A percentile compares a stretch with the other conserved stretches of the same genome.
Conservation (phyloP, 805 yeast species). For the Metschnikowia santaceciliae region DNA sequence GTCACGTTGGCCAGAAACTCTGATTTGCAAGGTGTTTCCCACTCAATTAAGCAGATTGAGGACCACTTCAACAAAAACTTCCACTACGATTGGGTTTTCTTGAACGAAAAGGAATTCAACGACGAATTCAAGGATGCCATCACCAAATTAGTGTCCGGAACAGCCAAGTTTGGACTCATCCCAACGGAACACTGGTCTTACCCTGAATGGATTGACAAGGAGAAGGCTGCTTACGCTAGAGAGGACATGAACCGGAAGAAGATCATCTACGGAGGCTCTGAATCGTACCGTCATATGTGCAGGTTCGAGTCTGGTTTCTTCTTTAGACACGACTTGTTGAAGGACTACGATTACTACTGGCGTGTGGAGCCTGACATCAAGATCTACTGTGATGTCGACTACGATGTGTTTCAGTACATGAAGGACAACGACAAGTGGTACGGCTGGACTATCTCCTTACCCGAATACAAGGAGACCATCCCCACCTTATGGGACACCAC, state of each 20-base stretch:
- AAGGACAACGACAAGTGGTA: conserved; percentile 19
- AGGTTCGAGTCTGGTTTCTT: conserved; percentile 22
- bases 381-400: conserved; percentile 23
- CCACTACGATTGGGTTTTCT: conserved; percentile 26
- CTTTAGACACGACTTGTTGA: conserved; percentile 19
- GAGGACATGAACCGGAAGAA: conserved; percentile 20
- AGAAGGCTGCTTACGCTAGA: conserved; percentile 26
- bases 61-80: conserved; percentile 20
- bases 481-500: conserved; percentile 22
- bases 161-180: conserved; percentile 17
- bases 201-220: conserved; percentile 20
- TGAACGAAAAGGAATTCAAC: conserved; percentile 23
- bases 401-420: conserved; percentile 25
- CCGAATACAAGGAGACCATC: conserved; percentile 21
- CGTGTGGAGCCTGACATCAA: conserved; percentile 22
- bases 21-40: conserved; percentile 12
- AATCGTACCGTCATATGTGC: conserved; percentile 20
- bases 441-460: conserved; percentile 23
- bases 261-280: conserved; percentile 29
- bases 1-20: conserved; percentile 17
- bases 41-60: conserved; percentile 22
- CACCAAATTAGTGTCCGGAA: conserved; percentile 18
- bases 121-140: conserved; percentile 19
- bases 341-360: conserved; percentile 26
- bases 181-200: conserved; percentile 22